A percentile compares a stretch with the other conserved stretches of the same genome.
These are phyloP conservation scores for Peronospora farinosa DNA, from an alignment of 352 stramenopile species.

Conservation along the genomic window DNA sequence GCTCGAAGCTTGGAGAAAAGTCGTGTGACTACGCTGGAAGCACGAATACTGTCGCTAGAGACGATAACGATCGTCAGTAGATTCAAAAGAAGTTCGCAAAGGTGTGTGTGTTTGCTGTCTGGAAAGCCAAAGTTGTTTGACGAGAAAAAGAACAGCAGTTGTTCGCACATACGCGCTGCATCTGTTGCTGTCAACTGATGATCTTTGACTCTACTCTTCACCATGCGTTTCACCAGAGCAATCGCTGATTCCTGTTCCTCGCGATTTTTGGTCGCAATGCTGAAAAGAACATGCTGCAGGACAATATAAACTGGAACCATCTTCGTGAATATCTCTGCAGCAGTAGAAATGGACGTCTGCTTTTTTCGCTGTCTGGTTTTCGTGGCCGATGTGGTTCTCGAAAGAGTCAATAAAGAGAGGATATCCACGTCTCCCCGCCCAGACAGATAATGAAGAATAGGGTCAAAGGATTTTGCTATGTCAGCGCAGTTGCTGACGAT, in stretches of 20 bases:
- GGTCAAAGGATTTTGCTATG: constrained; percentile 27
- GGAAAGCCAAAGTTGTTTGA: constrained; percentile 1
- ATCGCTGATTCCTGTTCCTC: constrained; percentile 24
- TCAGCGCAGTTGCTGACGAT: constrained; percentile 33
- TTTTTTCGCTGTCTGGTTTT: constrained; percentile 20
- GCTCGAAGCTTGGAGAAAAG: constrained; percentile 38
- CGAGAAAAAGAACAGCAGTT: constrained; percentile 42
- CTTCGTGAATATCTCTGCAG: constrained; percentile 13
- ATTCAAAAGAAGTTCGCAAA: constrained; percentile 37
- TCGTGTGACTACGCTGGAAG: constrained; percentile 15
- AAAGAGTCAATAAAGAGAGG: constrained; percentile 16
- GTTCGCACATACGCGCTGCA: constrained; percentile 39
- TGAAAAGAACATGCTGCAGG: constrained; percentile 30
- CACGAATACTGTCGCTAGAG: neutral
- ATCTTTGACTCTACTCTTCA: constrained; percentile 12
- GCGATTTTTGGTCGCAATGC: constrained; percentile 7
- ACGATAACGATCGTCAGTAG: constrained; percentile 33
- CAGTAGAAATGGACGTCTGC: neutral
- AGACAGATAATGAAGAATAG: constrained; percentile 49
- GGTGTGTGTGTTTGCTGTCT: constrained; percentile 1
- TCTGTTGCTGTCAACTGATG: constrained; percentile 13
- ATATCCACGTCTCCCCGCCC: constrained; percentile 40
- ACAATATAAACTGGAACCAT: constrained; percentile 20
- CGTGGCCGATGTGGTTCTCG: neutral
- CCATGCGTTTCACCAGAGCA: constrained; percentile 7